These are phyloP conservation scores for Houttuynia cordata DNA, from an alignment of 164 flowering plant species.

Conservation along the genomic window DNA sequence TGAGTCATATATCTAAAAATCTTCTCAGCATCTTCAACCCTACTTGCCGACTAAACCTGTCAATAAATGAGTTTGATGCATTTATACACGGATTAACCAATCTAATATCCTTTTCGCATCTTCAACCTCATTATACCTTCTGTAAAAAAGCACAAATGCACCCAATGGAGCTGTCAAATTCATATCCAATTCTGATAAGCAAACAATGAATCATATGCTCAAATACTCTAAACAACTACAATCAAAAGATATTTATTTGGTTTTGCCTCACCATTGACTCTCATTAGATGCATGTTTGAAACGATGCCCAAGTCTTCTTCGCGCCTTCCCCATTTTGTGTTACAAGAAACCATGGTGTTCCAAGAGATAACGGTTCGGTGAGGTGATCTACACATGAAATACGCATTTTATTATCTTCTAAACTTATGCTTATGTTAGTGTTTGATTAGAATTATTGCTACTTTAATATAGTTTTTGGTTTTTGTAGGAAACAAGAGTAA, in stretches of 20 bases:
- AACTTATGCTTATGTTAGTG: too few species aligned
- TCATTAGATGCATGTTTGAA: slow-evolving; percentile 24
- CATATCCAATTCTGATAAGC: neutral
- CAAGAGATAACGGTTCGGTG: slow-evolving; percentile 49
- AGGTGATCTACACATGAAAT: too few species aligned
- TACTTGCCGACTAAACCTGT: slow-evolving; percentile 25
- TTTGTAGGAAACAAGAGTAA: too few species aligned
- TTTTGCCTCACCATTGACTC: neutral
- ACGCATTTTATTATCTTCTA: too few species aligned
- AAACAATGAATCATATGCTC: slow-evolving; percentile 6
- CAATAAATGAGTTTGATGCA: slow-evolving; percentile 39
- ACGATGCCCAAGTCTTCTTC: slow-evolving; percentile 29
- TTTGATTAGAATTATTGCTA: too few species aligned
- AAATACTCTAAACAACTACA: slow-evolving; percentile 29
- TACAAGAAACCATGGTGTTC: slow-evolving; percentile 57
- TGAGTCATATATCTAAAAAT: slow-evolving; percentile 26
- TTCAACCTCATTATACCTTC: slow-evolving; percentile 29
- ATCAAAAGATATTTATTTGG: slow-evolving; percentile 63
- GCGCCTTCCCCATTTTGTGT: slow-evolving; percentile 29
- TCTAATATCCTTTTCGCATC: slow-evolving; percentile 31
- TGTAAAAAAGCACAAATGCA: slow-evolving; percentile 51
- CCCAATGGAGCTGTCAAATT: slow-evolving; percentile 16
- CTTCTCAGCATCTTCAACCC: slow-evolving; percentile 40
- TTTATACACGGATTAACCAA: slow-evolving; percentile 22
- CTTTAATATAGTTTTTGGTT: too few species aligned